Evolutionary conservation across 106 monocot genomes (phyloP), one percentile per base, ranked within the genome.

Genomic region (Acorus gramineus): DNA sequence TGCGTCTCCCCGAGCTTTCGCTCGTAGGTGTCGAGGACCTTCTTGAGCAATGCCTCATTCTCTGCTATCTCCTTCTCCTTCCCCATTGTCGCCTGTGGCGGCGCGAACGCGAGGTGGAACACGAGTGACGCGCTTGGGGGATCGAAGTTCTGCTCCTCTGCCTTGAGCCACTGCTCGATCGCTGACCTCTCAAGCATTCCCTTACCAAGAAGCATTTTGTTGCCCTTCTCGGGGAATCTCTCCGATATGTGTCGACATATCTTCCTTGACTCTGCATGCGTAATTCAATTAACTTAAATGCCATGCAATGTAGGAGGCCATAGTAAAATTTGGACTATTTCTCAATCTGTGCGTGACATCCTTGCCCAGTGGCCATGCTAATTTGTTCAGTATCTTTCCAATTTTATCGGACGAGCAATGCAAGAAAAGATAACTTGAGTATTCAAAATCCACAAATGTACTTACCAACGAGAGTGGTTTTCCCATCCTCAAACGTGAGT

Each of bases 401-500:
- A 28, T 28, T 28, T 28, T 28, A 28, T 28, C 28, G 28, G 28
- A 28, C 0, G 1, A 1, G 28, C 28, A 28, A 28, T 28, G 28
- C 28, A 28, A 28, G 28, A 28, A 28, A 28, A 28, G 28, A 28
- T 28, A 28, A 28, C n/a, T 9, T 55, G 42, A 9, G 11, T 4
- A 1, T 44, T 6, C 1, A 57, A 45, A 9, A n/a, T 11, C 2
- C 50, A 49, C 42, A 11, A 44, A 2, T 4, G 8, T 49, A 44
- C 68, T 69, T 43, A 82, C 82, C 78, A 47, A 75, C 78, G 48
- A 82, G 61, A 5, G 78, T 67, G 11, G 14, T 2, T 49, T 13
- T 47, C 8, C 56, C 78, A 11, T 82, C 78, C 55, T 78, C 78
- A 46, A 71, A 82, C 3, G 82, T 71, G 44, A 82, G 74, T 50